These are phyloP conservation scores for Flaveria floridana DNA, from an alignment of 140 eudicot genomes.

Conservation along the genomic window DNA sequence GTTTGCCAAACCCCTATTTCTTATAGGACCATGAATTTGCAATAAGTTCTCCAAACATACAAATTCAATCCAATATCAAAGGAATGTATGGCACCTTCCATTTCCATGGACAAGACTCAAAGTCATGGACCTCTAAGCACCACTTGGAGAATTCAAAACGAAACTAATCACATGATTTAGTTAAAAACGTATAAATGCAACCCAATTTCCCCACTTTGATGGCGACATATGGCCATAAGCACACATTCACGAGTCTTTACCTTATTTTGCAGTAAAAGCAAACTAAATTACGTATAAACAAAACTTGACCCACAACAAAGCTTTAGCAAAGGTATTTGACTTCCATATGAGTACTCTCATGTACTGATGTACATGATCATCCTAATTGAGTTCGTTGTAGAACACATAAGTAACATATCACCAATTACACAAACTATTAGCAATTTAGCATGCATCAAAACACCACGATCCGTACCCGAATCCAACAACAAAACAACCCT, in stretches of 20 bases:
- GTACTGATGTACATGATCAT: neutral
- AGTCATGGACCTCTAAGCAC: neutral
- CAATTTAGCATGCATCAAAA: neutral
- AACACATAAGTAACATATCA: conserved; percentile 1
- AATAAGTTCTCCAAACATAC: conserved; percentile 8
- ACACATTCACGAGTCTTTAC: neutral
- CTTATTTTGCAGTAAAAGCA: neutral
- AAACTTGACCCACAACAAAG: conserved; percentile 17
- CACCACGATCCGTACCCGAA: neutral
- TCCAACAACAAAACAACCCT: neutral
- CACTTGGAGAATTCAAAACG: neutral
- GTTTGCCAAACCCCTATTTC: neutral
- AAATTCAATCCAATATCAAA: neutral
- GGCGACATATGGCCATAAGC: neutral
- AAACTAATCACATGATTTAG: neutral
- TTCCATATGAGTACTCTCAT: neutral
- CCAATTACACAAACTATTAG: conserved; percentile 22
- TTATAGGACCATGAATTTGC: neutral
- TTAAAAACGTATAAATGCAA: neutral
- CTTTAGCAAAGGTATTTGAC: conserved; percentile 14
- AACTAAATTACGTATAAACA: neutral
- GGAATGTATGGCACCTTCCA: neutral
- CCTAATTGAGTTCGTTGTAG: conserved; percentile 4
- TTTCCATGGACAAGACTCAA: neutral
- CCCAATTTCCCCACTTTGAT: neutral